These are phyloP conservation scores for Crepidotus variabilis DNA, from an alignment of 768 basidiomycete species.

Conservation along the genomic window DNA sequence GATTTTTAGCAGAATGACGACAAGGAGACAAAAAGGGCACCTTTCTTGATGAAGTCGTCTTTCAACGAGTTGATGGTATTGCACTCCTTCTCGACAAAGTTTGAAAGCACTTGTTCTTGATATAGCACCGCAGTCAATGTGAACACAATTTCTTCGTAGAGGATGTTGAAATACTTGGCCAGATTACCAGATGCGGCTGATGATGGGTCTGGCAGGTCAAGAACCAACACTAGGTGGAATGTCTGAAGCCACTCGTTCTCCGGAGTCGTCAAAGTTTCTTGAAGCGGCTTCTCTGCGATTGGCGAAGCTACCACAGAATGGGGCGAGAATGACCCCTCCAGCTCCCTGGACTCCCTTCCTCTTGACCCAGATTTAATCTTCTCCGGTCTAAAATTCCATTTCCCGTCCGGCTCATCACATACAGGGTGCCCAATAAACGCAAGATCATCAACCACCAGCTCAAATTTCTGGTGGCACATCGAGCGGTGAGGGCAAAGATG, in stretches of 20 bases:
- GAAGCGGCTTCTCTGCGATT: constrained; percentile 23
- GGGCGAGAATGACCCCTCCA: constrained; percentile 33
- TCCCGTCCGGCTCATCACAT: constrained; percentile 66
- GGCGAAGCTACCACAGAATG: constrained; percentile 26
- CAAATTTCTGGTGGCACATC: constrained; percentile 93
- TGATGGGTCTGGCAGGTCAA: constrained; percentile 89
- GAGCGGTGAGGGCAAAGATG: constrained; percentile 74
- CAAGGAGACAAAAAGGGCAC: constrained; percentile 27
- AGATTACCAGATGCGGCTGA: constrained; percentile 78
- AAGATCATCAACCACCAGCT: constrained; percentile 86
- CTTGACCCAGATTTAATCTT: constrained; percentile 46
- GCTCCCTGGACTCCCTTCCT: constrained; percentile 54
- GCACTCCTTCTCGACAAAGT: constrained; percentile 83
- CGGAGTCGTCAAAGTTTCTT: constrained; percentile 29
- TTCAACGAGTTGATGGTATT: constrained; percentile 66
- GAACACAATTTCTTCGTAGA: constrained; percentile 89
- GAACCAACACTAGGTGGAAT: constrained; percentile 84
- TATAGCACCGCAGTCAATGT: constrained; percentile 89
- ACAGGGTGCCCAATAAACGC: constrained; percentile 96
- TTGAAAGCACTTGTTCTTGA: constrained; percentile 83
- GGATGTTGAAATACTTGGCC: constrained; percentile 75
- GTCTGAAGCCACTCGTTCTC: constrained; percentile 57
- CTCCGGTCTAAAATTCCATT: constrained; percentile 74
- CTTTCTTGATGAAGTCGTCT: constrained; percentile 65
- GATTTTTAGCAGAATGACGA: constrained; percentile 6